These are phyloP conservation scores for Glarea lozoyensis DNA, from an alignment of 495 filamentous ascomycete species.

Conservation along the genomic window DNA sequence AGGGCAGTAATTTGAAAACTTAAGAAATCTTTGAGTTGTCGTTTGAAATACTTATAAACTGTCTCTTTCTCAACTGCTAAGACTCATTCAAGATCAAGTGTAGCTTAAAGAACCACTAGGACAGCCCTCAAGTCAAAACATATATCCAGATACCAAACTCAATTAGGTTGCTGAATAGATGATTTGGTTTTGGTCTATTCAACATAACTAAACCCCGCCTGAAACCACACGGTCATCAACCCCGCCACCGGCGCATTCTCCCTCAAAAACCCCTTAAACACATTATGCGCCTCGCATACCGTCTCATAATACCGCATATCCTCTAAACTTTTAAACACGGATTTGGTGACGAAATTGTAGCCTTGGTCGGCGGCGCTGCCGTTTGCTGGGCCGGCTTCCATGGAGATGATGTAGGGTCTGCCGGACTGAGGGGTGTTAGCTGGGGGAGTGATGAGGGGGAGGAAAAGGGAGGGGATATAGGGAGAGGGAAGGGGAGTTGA, in stretches of 20 bases:
- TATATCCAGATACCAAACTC: too few relatives aligned
- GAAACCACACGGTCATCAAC: constrained; percentile 7
- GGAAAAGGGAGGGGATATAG: neutral
- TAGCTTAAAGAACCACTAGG: too few relatives aligned
- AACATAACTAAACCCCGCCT: neutral
- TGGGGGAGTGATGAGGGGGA: neutral
- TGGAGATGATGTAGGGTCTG: constrained; percentile 54
- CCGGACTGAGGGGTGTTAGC: constrained; percentile 20
- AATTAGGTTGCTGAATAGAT: too few relatives aligned
- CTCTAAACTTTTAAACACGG: constrained; percentile 49
- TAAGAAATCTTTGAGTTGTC: too few relatives aligned
- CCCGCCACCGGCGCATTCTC: constrained; percentile 7
- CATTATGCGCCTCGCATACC: constrained; percentile 51
- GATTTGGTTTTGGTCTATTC: too few relatives aligned
- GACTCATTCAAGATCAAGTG: too few relatives aligned
- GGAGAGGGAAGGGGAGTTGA: constrained; percentile 1
- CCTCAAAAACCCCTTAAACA: constrained; percentile 36
- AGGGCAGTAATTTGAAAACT: neutral
- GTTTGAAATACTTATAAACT: too few relatives aligned
- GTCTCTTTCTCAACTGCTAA: too few relatives aligned
- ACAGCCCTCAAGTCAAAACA: too few relatives aligned
- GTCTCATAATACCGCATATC: constrained; percentile 66
- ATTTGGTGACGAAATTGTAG: constrained; percentile 52
- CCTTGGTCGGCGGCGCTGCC: constrained; percentile 50
- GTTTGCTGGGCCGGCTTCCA: constrained; percentile 34